Evolutionary conservation across 441 rosid species (phyloP), one percentile per base, ranked within the genome.

Genomic region (Cnidoscolus chayamansa): DNA sequence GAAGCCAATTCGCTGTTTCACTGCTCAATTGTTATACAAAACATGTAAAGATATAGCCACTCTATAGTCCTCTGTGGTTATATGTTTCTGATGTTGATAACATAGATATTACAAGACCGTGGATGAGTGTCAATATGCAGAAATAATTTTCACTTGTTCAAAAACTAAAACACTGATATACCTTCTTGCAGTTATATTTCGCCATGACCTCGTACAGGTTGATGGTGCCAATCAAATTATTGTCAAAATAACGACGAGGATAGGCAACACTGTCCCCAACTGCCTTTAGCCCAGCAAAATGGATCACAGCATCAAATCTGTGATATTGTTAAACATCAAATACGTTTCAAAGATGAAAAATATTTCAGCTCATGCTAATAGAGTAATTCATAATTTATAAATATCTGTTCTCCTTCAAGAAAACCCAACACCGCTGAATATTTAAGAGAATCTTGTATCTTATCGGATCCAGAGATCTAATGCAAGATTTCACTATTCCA

Each of bases 221-320:
- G 75, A 94, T 85, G 43, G 97, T 90, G 63, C 99, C 99, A 65
- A 87, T 82, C 43, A 92, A 79, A 79, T 94, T 94, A 78, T 94
- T 94, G 77, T 94, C 77, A 76, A 81, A 88, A 83, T 92, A 94
- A 5, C 87, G 86, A 65, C 93, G 82, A 31, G 98, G 99, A 74
- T 88, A 86, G 67, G 86, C 84, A 75, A 90, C 98, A 78, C 99
- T 94, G 81, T 94, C 97, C 51, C 96, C 98, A 9, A 94, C 99
- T 32, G 99, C 99, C 86, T 94, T 94, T 37, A 90, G 84, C 69
- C 99, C 97, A 85, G 99, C 98, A 85, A 94, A 91, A 72, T 94
- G 98, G 70, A 94, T 90, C 70, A 92, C 98, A 70, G 96, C 97
- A 85, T 94, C 98, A 82, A 92, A 92, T 86, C 97, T 94, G 84